These are phyloP conservation scores for Cladorrhinum sp. DNA, from an alignment of 2,329 filamentous ascomycete species.

Conservation along the genomic window DNA sequence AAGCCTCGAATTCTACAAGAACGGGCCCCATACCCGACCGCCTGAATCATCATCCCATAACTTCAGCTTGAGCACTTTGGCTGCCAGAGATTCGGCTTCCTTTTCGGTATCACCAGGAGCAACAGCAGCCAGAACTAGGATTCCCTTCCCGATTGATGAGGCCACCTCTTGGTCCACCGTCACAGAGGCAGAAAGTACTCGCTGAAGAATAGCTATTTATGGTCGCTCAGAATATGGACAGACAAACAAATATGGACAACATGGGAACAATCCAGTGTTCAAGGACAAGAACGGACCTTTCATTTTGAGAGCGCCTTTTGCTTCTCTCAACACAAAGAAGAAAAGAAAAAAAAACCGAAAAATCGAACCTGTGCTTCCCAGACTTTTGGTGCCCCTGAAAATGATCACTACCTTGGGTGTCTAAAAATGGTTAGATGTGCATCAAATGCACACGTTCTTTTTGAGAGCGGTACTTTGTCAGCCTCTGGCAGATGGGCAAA, in stretches of 20 bases:
- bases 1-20: constrained; percentile 2
- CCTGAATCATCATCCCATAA: constrained; percentile 84
- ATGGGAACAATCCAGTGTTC: too few relatives aligned
- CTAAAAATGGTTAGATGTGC: too few relatives aligned
- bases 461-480: not conserved
- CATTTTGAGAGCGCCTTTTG: too few relatives aligned
- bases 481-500: not conserved
- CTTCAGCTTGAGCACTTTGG: constrained; percentile 84
- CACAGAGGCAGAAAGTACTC: constrained; percentile 92
- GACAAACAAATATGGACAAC: too few relatives aligned
- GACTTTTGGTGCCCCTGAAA: too few relatives aligned
- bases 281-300: constrained; percentile 14
- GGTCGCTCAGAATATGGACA: not conserved
- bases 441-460: too few relatives aligned
- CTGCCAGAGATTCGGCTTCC: constrained; percentile 78
- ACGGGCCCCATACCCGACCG: constrained; percentile 52
- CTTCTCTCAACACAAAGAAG: too few relatives aligned
- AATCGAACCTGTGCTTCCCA: too few relatives aligned
- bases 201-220: constrained; percentile 76
- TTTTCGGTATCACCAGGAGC: constrained; percentile 87
- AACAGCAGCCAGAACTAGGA: constrained; percentile 88
- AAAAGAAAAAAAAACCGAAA: too few relatives aligned
- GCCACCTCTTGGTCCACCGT: constrained; percentile 88
- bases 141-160: constrained; percentile 84
- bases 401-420: too few relatives aligned